Conservation (phyloP, 2,329 filamentous ascomycete species). For the Colletotrichum liaoningense region DNA sequence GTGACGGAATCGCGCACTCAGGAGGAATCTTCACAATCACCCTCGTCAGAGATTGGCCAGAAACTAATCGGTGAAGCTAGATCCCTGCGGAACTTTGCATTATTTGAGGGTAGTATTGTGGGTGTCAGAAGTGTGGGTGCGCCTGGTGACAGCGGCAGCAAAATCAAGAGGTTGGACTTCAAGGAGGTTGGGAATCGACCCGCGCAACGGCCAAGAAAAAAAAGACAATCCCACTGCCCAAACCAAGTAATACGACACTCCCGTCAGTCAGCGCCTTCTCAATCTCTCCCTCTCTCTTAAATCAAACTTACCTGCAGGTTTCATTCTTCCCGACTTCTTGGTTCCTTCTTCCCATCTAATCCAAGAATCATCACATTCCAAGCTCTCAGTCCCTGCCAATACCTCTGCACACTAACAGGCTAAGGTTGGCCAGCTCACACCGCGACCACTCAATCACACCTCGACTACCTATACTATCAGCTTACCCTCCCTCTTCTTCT, state of each 20-base stretch:
- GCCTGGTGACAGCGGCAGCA: slow-evolving; percentile 29
- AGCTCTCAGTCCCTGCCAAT: slow-evolving; percentile 3
- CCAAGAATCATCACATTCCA: slow-evolving; percentile 12
- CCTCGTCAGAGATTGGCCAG: slow-evolving; percentile 8
- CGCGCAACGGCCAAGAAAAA: slow-evolving; percentile 2
- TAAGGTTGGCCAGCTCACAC: slow-evolving; percentile 27
- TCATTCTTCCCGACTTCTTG: slow-evolving; percentile 20
- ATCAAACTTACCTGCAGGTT: slow-evolving; percentile 26
- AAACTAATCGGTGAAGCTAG: slow-evolving; percentile 21
- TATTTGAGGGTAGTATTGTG: slow-evolving; percentile 30
- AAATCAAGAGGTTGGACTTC: slow-evolving; percentile 35
- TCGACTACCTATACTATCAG: neutral
- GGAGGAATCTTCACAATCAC: neutral
- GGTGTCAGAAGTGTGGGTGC: slow-evolving; percentile 28
- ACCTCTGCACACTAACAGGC: slow-evolving; percentile 32
- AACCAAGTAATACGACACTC: slow-evolving; percentile 29
- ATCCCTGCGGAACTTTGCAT: slow-evolving; percentile 30
- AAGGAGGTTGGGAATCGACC: slow-evolving; percentile 34
- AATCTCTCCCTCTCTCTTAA: slow-evolving; percentile 26
- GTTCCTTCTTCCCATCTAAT: slow-evolving; percentile 13
- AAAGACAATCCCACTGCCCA: slow-evolving; percentile 26
- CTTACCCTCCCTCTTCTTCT: neutral
- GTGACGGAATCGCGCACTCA: slow-evolving; percentile 21
- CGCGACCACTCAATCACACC: neutral
- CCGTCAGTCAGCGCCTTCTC: slow-evolving; percentile 2